Evolutionary conservation across 1,284 basidiomycete genomes (phyloP).

Genomic region (Moniliophthora roreri): DNA sequence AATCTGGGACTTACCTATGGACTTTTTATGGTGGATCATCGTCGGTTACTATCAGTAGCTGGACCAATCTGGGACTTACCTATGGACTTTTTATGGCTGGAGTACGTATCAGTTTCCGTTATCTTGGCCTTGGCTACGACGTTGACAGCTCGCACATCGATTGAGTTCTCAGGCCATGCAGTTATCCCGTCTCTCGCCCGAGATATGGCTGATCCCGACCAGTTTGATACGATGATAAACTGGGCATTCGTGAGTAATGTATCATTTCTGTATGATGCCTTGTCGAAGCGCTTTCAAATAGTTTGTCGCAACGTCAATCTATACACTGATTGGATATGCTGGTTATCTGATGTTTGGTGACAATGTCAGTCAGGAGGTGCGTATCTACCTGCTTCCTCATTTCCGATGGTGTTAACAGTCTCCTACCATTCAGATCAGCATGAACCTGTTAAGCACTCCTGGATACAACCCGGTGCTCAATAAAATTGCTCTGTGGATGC

Average conservation of each 20-base stretch:
- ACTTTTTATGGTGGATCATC: no score
- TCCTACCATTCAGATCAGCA: conserved; percentile 65
- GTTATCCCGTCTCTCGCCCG: conserved; percentile 88
- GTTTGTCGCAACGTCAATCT: conserved; percentile 78
- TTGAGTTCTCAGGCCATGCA: conserved; percentile 87
- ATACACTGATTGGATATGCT: conserved; percentile 78
- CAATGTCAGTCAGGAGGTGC: conserved; percentile 79
- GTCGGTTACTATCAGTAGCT: conserved; percentile 54
- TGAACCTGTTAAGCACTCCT: conserved; percentile 75
- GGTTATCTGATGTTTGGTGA: conserved; percentile 94
- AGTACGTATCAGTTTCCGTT: conserved; percentile 40
- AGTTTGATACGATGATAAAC: conserved; percentile 84
- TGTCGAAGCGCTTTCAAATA: conserved; percentile 30
- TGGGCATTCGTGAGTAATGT: conserved; percentile 68
- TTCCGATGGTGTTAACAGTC: not conserved
- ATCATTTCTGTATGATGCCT: conserved; percentile 1
- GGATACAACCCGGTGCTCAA: conserved; percentile 81
- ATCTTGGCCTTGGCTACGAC: not conserved
- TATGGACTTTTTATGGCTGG: conserved; percentile 97
- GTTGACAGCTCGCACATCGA: not conserved
- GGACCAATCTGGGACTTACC: conserved; percentile 67
- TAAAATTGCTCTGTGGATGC: conserved; percentile 82
- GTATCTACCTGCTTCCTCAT: conserved; percentile 17
- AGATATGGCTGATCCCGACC: conserved; percentile 85
- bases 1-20: conserved; percentile 82